Conservation (phyloP, 768 basidiomycete genomes). For the Lactarius sanguifluus region DNA sequence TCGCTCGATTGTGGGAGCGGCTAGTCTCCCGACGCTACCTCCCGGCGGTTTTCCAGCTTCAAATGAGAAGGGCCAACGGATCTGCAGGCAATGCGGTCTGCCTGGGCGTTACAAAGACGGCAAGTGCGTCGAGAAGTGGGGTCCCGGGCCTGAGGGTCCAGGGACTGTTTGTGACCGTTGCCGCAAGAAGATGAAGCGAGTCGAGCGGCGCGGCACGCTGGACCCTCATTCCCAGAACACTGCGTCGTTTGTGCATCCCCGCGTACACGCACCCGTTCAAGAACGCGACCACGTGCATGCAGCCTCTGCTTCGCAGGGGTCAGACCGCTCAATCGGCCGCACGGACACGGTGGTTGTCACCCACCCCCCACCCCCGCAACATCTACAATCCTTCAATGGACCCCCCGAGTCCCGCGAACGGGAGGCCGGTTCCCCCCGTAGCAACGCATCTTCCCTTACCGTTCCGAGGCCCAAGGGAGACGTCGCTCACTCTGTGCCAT, state of each 20-base stretch:
- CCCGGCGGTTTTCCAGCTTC: constrained; percentile 38
- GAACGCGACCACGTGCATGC: constrained; percentile 20
- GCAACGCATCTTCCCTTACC: constrained; percentile 36
- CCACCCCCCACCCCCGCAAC: constrained; percentile 10
- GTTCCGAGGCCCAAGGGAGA: constrained; percentile 29
- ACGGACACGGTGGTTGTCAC: constrained; percentile 26
- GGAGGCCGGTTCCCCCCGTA: constrained; percentile 37
- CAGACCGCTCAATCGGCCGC: constrained; percentile 24
- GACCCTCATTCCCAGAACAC: constrained; percentile 39
- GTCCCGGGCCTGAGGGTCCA: constrained; percentile 74
- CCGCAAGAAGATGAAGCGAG: constrained; percentile 80
- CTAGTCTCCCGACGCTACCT: constrained; percentile 31
- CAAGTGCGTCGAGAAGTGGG: constrained; percentile 84
- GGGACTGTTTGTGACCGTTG: constrained; percentile 82
- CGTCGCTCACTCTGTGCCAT: constrained; percentile 32
- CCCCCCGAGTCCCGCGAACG: constrained; percentile 21
- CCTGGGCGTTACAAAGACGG: constrained; percentile 75
- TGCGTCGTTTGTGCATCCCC: constrained; percentile 19
- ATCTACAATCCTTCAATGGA: constrained; percentile 14
- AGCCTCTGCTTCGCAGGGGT: constrained; percentile 9
- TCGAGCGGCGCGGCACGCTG: constrained; percentile 65
- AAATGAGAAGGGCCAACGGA: constrained; percentile 55
- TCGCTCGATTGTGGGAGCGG: constrained; percentile 26
- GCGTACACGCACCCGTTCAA: constrained; percentile 18
- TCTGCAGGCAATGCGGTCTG: constrained; percentile 68